phyloP scores from a whole-genome alignment of 805 yeast genomes.

The Saccharomycopsis fermentans region DNA sequence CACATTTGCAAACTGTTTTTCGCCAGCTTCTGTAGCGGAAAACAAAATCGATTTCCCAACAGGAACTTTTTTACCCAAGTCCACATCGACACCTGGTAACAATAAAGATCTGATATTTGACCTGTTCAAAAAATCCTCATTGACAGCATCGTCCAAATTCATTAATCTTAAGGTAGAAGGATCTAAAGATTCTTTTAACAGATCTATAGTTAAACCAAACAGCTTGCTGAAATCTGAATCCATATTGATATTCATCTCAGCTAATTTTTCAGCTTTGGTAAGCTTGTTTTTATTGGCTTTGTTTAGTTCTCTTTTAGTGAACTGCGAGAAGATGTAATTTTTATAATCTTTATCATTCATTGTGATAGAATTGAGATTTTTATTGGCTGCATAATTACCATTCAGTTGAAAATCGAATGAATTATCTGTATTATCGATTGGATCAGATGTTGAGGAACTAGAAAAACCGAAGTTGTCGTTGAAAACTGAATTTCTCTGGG shows the following conservation, averaged over 20 bases:
- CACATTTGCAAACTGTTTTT: neutral
- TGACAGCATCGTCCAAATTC: neutral
- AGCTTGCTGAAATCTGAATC: conserved; percentile 2
- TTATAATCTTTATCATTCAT: neutral
- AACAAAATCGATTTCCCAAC: neutral
- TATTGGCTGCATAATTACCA: neutral
- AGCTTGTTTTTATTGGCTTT: conserved; percentile 6
- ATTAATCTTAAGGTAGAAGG: conserved; percentile 5
- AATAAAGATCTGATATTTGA: neutral
- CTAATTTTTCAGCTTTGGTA: conserved; percentile 4
- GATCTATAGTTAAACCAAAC: conserved; percentile 6
- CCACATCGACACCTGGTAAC: conserved; percentile 4
- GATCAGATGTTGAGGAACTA: conserved; percentile 7
- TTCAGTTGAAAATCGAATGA: neutral
- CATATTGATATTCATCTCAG: conserved; percentile 12
- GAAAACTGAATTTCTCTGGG: neutral
- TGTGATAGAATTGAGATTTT: neutral
- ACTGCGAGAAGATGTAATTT: neutral
- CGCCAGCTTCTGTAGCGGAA: no score
- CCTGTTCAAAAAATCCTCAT: neutral
- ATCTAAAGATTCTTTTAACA: neutral
- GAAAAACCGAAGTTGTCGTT: conserved; percentile 21
- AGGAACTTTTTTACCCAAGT: neutral
- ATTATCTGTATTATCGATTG: conserved; percentile 4
- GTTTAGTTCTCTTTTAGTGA: conserved; percentile 3